phyloP scores from a whole-genome alignment of 192 early-diverging fungal species.

The Gaertneriomyces semiglobifer region DNA sequence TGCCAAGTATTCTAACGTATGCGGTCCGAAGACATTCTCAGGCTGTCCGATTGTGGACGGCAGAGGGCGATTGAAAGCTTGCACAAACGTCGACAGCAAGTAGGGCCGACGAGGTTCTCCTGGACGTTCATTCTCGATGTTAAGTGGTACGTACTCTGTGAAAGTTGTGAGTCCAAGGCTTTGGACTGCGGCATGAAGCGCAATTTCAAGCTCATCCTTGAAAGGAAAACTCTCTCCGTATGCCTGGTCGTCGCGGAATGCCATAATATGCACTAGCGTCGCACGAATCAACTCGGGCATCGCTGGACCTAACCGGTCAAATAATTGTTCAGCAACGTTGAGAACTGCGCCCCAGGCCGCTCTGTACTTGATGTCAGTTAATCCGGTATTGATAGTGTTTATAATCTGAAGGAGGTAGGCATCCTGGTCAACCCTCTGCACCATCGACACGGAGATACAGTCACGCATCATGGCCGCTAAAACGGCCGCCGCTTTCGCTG shows the following conservation, averaged over 20 bases:
- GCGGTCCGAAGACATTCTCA: slow-evolving; percentile 33
- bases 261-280: slow-evolving; percentile 61
- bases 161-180: slow-evolving; percentile 79
- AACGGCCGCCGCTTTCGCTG: slow-evolving; percentile 63
- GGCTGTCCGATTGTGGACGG: slow-evolving; percentile 5
- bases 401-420: slow-evolving; percentile 15
- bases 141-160: slow-evolving; percentile 71
- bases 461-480: slow-evolving; percentile 64
- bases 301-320: slow-evolving; percentile 62
- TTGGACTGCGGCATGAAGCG: slow-evolving; percentile 73
- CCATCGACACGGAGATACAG: slow-evolving; percentile 74
- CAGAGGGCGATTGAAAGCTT: slow-evolving; percentile 63
- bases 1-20: slow-evolving; percentile 67
- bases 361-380: slow-evolving; percentile 70
- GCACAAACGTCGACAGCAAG: slow-evolving; percentile 79
- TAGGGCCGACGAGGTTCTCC: slow-evolving; percentile 74
- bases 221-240: slow-evolving; percentile 68
- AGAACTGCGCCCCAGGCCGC: slow-evolving; percentile 84
- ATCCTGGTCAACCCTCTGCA: slow-evolving; percentile 48
- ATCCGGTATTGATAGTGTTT: slow-evolving; percentile 24
- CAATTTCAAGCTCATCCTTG: slow-evolving; percentile 81
- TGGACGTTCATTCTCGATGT: slow-evolving; percentile 66
- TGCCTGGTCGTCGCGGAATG: slow-evolving; percentile 69
- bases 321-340: slow-evolving; percentile 67
- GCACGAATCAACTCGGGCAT: slow-evolving; percentile 58